Evolutionary conservation across 2,329 filamentous ascomycete genomes (phyloP), one percentile per base, ranked within the genome.

Genomic region (Nothopassalora personata): DNA sequence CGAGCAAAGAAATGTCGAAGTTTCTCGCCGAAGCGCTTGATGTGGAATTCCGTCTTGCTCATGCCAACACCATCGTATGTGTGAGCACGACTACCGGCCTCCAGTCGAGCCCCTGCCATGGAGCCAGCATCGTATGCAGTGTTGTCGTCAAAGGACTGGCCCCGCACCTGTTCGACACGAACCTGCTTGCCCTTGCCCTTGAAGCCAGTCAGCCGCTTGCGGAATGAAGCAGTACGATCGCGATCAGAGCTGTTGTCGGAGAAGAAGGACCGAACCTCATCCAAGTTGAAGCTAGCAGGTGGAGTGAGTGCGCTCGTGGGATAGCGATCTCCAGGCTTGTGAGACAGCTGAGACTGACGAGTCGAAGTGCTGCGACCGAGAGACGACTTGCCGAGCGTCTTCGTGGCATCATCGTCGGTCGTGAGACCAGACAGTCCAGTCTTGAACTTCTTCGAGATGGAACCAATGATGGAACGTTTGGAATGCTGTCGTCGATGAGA

Each of bases 301-400:
- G 77, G 75, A 18, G 72, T 75, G 33, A 80, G 69, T 50, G 74
- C 74, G 54, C 76, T 77, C 9, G 76, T 79, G 28, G 79, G 79
- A 64, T 81, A 81, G 28, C 79, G 76, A 58, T 80, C 79, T 45
- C 79, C 78, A 30, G 74, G 73, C 53, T 72, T 73, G 66, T 73
- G 71, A 4, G 69, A 62, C 67, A 64, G 58, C 28, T 59, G 57
- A 15, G 59, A 54, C 30, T 62, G 60, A 15, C 52, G 43, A 23
- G 59, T 59, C 11, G 62, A 67, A 19, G 57, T 54, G 30, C 58
- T 59, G 19, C 56, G 60, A 15, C 58, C 59, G 23, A 62, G 53
- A 15, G 62, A 63, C 5, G 64, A 66, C 10, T 53, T 55, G 15
- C 57, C 53, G 13, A 61, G 36, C 28, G 51, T 65, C 54, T 62